phyloP scores from a whole-genome alignment of 805 yeast genomes.

The Saturnispora quitensis region DNA sequence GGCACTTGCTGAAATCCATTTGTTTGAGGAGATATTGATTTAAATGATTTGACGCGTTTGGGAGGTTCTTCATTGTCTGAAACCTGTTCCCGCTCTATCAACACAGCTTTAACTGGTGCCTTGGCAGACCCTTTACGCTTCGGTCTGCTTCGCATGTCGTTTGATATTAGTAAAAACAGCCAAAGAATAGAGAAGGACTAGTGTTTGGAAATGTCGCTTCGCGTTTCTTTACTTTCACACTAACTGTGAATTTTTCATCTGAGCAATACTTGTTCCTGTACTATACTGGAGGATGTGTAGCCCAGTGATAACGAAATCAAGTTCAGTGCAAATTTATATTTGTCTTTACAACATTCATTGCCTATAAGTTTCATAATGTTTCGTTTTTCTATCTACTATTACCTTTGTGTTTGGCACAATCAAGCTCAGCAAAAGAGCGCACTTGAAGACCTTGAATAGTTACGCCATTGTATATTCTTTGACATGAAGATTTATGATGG shows the following conservation, averaged over 20 bases:
- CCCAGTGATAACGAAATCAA: too few relatives aligned
- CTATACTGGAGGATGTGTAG: too few relatives aligned
- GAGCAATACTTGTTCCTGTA: background rate
- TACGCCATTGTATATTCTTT: too few relatives aligned
- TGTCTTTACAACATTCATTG: too few relatives aligned
- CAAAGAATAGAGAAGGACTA: background rate
- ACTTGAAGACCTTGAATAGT: too few relatives aligned
- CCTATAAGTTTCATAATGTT: too few relatives aligned
- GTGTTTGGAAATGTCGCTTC: background rate
- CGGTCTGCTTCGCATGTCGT: background rate
- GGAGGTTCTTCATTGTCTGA: background rate
- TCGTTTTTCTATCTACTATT: too few relatives aligned
- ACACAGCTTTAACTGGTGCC: constrained; percentile 1
- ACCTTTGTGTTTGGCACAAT: too few relatives aligned
- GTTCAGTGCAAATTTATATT: too few relatives aligned
- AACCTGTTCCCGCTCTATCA: background rate
- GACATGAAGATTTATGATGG: too few relatives aligned
- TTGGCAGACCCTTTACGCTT: constrained; percentile 4
- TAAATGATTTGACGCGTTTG: constrained; percentile 3
- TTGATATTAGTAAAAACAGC: background rate
- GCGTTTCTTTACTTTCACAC: background rate
- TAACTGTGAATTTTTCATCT: background rate
- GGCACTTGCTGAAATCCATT: constrained; percentile 6
- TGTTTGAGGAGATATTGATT: background rate
- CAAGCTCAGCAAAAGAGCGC: too few relatives aligned